These are phyloP conservation scores for Penicillium sclerotiorum DNA, from an alignment of 2,329 filamentous ascomycete species.

Conservation along the genomic window DNA sequence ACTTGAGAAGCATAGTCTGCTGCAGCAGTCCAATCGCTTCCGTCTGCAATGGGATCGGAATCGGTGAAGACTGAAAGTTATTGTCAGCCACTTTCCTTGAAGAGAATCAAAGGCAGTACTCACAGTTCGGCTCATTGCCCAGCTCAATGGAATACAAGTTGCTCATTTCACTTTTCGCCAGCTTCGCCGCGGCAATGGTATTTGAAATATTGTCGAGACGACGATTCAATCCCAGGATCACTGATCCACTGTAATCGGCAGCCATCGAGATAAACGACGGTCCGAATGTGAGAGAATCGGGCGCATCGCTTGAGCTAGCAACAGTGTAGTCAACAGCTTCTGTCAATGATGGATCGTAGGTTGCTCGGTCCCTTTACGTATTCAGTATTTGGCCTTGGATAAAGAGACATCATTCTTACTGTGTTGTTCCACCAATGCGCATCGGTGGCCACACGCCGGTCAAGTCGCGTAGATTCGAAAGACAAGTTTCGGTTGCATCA, in stretches of 20 bases:
- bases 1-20: constrained; percentile 38
- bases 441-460: constrained; percentile 58
- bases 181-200: constrained; percentile 55
- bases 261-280: constrained; percentile 57
- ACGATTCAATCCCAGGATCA: constrained; percentile 57
- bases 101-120: constrained; percentile 12
- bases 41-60: constrained; percentile 30
- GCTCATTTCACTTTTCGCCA: constrained; percentile 47
- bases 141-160: constrained; percentile 60
- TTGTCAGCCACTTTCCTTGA: background rate
- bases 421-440: constrained; percentile 62
- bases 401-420: constrained; percentile 36
- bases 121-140: constrained; percentile 62
- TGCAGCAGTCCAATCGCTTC: constrained; percentile 33
- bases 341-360: constrained; percentile 50
- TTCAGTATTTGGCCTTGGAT: too few relatives aligned
- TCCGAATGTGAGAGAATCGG: constrained; percentile 55
- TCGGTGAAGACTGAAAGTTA: constrained; percentile 23
- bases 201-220: constrained; percentile 57
- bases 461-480: constrained; percentile 55
- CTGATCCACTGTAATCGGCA: constrained; percentile 51
- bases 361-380: constrained; percentile 51
- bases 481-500: constrained; percentile 53
- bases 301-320: constrained; percentile 51
- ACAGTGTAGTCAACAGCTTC: constrained; percentile 57